Evolutionary conservation across 2,329 filamentous ascomycete genomes (phyloP).

Genomic region (Thielaviopsis euricoi): DNA sequence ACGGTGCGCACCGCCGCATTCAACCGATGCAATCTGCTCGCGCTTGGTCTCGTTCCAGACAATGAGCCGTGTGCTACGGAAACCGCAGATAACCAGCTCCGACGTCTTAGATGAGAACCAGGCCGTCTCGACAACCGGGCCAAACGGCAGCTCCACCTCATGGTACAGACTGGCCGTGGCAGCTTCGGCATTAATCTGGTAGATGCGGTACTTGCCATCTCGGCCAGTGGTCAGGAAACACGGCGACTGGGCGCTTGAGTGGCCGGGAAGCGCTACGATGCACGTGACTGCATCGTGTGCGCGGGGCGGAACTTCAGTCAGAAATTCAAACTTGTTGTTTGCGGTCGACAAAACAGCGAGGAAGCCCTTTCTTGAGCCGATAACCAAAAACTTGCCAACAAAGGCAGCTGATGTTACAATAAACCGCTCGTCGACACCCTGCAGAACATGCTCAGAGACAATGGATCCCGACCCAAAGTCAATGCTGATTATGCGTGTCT

Average conservation of each 20-base stretch:
- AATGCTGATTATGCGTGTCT: constrained; percentile 27
- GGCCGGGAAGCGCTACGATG: constrained; percentile 32
- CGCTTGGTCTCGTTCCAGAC: constrained; percentile 63
- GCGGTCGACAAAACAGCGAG: constrained; percentile 22
- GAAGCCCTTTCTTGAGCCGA: constrained; percentile 38
- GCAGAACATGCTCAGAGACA: constrained; percentile 18
- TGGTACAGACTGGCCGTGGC: constrained; percentile 35
- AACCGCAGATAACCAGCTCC: constrained; percentile 62
- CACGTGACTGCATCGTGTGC: constrained; percentile 48
- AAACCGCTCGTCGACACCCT: constrained; percentile 30
- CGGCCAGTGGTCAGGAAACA: constrained; percentile 57
- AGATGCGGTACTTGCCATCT: constrained; percentile 61
- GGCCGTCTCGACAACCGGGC: constrained; percentile 58
- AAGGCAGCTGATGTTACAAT: constrained; percentile 30
- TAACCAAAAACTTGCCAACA: constrained; percentile 26
- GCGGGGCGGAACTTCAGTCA: constrained; percentile 7
- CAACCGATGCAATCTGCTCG: constrained; percentile 51
- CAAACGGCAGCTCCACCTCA: constrained; percentile 51
- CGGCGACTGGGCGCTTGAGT: constrained; percentile 13
- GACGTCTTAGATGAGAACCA: constrained; percentile 33
- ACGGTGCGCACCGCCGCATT: constrained; percentile 75
- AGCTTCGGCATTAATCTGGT: constrained; percentile 20
- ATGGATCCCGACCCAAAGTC: constrained; percentile 18
- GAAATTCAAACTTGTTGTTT: constrained; percentile 4
- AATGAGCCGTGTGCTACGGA: constrained; percentile 62